A percentile compares a stretch with the other conserved stretches of the same genome.
These are phyloP conservation scores for Ustilago tritici DNA, from an alignment of 1,284 basidiomycete genomes.

Conservation along the genomic window DNA sequence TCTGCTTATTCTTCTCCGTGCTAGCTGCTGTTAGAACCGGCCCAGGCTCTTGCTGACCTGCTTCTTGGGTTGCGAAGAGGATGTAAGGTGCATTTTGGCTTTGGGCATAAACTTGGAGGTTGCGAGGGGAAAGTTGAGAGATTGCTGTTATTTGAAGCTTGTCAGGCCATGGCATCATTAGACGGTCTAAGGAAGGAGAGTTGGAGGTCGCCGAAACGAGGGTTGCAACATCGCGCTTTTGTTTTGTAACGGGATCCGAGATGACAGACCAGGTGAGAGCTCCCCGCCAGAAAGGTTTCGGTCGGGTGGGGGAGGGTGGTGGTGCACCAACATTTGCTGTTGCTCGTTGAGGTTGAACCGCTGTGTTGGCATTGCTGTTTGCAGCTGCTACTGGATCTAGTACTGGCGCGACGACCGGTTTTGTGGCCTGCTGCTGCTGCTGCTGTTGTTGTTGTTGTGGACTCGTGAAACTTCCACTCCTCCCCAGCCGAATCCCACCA, in stretches of 20 bases:
- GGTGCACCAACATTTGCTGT: constrained; percentile 5
- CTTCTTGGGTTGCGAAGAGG: constrained; percentile 40
- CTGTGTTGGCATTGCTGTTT: background rate
- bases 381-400: background rate
- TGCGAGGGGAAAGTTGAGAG: constrained; percentile 44
- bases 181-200: constrained; percentile 24
- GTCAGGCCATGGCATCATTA: constrained; percentile 50
- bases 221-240: constrained; percentile 50
- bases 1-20: constrained; percentile 55
- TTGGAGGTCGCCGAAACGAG: constrained; percentile 55
- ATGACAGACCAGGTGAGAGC: constrained; percentile 57
- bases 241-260: constrained; percentile 37
- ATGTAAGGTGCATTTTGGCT: constrained; percentile 52
- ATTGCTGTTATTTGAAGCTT: constrained; percentile 54
- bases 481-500: constrained; percentile 13
- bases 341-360: background rate
- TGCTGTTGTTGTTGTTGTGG: background rate
- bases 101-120: constrained; percentile 51
- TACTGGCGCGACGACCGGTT: background rate
- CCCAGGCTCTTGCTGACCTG: constrained; percentile 1
- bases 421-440: constrained; percentile 4
- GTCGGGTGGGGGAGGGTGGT: constrained; percentile 22
- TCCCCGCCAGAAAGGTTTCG: constrained; percentile 59
- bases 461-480: constrained; percentile 32
- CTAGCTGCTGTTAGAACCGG: constrained; percentile 27